Evolutionary conservation across 352 stramenopile species (phyloP), one percentile per base, ranked within the genome.

Genomic region (Globisporangium carolinianum): DNA sequence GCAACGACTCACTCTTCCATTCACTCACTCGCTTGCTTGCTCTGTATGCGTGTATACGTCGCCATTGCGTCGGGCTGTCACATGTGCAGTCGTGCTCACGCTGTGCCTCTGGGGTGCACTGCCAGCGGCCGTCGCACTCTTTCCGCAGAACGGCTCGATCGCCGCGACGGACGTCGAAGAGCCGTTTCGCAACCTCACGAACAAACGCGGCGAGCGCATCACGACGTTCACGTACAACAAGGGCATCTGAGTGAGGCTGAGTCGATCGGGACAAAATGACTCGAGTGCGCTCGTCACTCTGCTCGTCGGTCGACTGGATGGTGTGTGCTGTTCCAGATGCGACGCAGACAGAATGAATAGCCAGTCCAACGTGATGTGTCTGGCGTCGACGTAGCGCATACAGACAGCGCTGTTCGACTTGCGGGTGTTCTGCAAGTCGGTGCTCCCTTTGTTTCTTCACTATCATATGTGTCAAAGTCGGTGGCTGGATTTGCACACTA

Each of bases 71-170:
- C 24, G 24, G 24, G 17, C 35, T 18, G 17, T 32, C 47, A 53
- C 66, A 24, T 2, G 24, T 41, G 17, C 39, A 47, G 36, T 54
- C 6, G 74, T 94, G 46, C 60, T 89, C 63, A 94, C 80, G 57
- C 46, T 91, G 48, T 94, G 84, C 35, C 66, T 94, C 35, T 91
- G 79, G 79, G 84, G 78, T 1, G 82, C 84, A 6, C 71, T 94
- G 54, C 84, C 84, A n/a, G 86, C 63, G 7, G 82, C 84, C 37
- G 74, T 94, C 35, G 84, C 84, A 49, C 73, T 94, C 0, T 94
- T 94, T 66, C 84, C 84, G 9, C 82, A 94, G 58, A 87, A 79
- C 42, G 84, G 84, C 38, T 75, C 65, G 10, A 94, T 94, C 65
- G 72, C 75, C 1, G 76, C 80, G 3, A 81, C 91, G 15, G 45